Percentiles rank a stretch among this genome's conserved stretches.
Evolutionary conservation across 202 grass and related monocot genomes (phyloP).

Genomic region (Eragrostis tef): DNA sequence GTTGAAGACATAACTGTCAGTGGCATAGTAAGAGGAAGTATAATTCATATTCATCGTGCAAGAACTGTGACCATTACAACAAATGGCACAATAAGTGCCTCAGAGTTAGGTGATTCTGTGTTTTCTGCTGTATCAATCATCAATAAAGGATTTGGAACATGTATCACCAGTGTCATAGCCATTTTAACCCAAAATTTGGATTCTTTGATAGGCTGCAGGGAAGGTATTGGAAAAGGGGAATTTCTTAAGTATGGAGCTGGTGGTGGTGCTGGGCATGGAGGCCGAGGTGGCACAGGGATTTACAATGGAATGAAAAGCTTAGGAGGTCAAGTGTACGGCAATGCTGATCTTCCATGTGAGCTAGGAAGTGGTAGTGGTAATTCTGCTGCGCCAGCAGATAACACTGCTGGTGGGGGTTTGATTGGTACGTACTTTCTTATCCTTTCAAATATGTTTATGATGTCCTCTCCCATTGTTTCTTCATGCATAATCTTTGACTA

Average conservation of each 20-base stretch:
- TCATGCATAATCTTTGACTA: neutral
- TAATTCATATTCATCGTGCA: constrained; percentile 98
- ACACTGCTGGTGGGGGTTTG: constrained; percentile 85
- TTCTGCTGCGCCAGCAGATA: constrained; percentile 65
- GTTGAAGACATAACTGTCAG: constrained; percentile 92
- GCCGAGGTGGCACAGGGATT: constrained; percentile 74
- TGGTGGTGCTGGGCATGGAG: constrained; percentile 95
- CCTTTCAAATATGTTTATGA: constrained; percentile 20
- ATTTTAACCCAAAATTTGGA: constrained; percentile 33
- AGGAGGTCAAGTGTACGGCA: constrained; percentile 76
- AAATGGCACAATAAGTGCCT: constrained; percentile 85
- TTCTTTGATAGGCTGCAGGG: constrained; percentile 79
- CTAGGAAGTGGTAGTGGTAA: constrained; percentile 89
- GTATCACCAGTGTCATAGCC: constrained; percentile 34
- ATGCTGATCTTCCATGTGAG: constrained; percentile 95
- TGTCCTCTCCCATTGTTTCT: too few species aligned
- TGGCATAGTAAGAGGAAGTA: constrained; percentile 83
- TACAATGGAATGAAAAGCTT: constrained; percentile 78
- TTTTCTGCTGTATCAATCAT: constrained; percentile 48
- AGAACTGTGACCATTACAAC: constrained; percentile 80
- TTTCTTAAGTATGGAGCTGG: constrained; percentile 85
- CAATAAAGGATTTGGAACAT: constrained; percentile 28
- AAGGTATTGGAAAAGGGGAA: constrained; percentile 86
- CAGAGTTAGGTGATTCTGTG: constrained; percentile 93
- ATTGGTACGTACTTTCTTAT: constrained; percentile 69